Evolutionary conservation across 2,329 filamentous ascomycete genomes (phyloP).

Genomic region (Corinectria fuckeliana): DNA sequence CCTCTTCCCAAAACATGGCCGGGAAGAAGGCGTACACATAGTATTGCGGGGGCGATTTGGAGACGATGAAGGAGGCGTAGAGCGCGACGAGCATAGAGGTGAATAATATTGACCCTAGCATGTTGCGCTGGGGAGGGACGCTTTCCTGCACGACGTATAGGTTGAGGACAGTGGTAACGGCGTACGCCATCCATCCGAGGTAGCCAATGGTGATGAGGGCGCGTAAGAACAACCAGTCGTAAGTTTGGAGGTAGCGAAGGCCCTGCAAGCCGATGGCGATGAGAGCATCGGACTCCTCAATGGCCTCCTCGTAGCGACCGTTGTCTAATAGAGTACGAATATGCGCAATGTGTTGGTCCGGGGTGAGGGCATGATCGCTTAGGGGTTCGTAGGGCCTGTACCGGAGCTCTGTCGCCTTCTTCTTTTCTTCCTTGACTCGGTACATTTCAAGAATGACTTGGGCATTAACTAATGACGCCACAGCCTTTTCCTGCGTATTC

Average conservation of each 20-base stretch:
- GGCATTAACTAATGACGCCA: conserved; percentile 84
- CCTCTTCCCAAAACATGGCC: conserved; percentile 95
- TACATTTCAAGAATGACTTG: conserved; percentile 95
- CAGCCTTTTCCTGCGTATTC: conserved; percentile 76
- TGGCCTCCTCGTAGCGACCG: conserved; percentile 76
- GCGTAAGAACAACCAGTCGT: conserved; percentile 96
- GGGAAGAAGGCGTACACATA: conserved; percentile 94
- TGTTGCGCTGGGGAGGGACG: conserved; percentile 67
- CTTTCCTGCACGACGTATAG: conserved; percentile 81
- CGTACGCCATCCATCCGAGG: conserved; percentile 93
- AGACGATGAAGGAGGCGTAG: conserved; percentile 80
- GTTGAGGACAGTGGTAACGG: conserved; percentile 86
- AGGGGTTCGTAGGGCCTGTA: conserved; percentile 80
- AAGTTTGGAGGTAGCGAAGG: conserved; percentile 92
- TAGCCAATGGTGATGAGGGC: conserved; percentile 90
- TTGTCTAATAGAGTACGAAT: conserved; percentile 73
- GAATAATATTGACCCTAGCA: conserved; percentile 68
- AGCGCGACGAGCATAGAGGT: conserved; percentile 76
- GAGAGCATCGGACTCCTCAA: conserved; percentile 76
- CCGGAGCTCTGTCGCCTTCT: conserved; percentile 75
- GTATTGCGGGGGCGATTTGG: conserved; percentile 81
- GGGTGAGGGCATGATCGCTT: conserved; percentile 65
- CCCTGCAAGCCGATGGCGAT: conserved; percentile 81
- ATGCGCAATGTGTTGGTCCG: conserved; percentile 69
- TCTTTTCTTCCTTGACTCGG: conserved; percentile 86